Base-by-base conservation (phyloP, 148 eudicot species). In the Nepenthes mirabilis region DNA sequence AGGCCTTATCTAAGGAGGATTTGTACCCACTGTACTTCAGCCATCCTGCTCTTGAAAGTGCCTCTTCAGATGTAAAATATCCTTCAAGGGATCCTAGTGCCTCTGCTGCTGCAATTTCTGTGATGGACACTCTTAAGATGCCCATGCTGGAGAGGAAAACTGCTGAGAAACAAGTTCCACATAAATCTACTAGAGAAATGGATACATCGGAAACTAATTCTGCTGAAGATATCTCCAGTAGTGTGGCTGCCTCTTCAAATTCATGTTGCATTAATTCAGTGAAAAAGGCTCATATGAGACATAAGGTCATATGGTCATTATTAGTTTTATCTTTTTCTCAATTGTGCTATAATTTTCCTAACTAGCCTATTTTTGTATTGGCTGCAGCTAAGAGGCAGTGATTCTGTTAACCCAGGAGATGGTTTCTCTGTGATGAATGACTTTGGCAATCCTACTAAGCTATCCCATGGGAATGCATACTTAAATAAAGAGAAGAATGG, bases 331-430 rank as follows among this genome's bases (percentile, higher is more conserved):
- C 23, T 23, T 7, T 48, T 33, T 33, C 32, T 56, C 55, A 55
- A 23, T 65, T 47, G 61, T 36, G 33, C 64, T 34, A 11, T 43
- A 11, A 40, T 35, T 32, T 64, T n/a, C 48, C 45, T 64, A 61
- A 36, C 37, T 67, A 58, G 0, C 52, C 3, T 65, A 43, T 34
- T 37, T 56, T 2, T 50, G 33, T 51, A 62, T 69, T 79, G 43
- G 47, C 6, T 70, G 72, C 85, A 86, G 95, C 56, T 75, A 45
- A 74, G 71, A 60, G 77, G 69, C 49, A 57, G 48, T 72, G 78
- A 66, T 53, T 61, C 67, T 56, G 54, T 60, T 56, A 67, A 61
- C 55, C 37, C 74, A 5, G 72, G 68, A 63, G 79, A 71, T 58
- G 78, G 55, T 36, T 65, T 67, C 63, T 58, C 72, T 34, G 67